A percentile compares a stretch with the other conserved stretches of the same genome.
These are phyloP conservation scores for Ogataea polymorpha DNA, from an alignment of 805 yeast genomes.

Conservation along the genomic window DNA sequence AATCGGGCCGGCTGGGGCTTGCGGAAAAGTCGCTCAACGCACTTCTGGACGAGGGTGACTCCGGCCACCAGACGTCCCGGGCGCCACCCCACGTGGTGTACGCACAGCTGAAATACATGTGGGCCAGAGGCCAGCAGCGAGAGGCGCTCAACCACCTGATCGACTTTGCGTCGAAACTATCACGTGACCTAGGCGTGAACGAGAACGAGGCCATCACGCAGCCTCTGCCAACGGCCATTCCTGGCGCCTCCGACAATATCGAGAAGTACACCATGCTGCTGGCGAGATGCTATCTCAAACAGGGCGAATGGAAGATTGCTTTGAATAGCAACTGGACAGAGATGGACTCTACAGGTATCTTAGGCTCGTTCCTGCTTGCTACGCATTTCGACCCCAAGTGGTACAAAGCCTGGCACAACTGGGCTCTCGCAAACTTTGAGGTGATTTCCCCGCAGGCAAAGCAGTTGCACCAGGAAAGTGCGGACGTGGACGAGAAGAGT, in stretches of 20 bases:
- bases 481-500: conserved; percentile 29
- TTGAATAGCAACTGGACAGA: conserved; percentile 77
- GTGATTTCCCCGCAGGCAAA: conserved; percentile 64
- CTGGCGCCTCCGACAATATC: conserved; percentile 71
- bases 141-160: conserved; percentile 85
- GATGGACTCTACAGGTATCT: conserved; percentile 68
- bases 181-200: conserved; percentile 81
- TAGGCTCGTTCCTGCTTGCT: conserved; percentile 89
- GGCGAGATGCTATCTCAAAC: conserved; percentile 93
- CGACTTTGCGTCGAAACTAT: conserved; percentile 88
- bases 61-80: conserved; percentile 45
- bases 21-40: conserved; percentile 89
- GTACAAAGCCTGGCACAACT: conserved; percentile 99
- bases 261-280: conserved; percentile 79
- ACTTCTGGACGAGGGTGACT: conserved; percentile 63
- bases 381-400: conserved; percentile 90
- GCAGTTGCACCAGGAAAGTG: conserved; percentile 16
- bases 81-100: conserved; percentile 97
- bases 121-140: conserved; percentile 89
- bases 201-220: conserved; percentile 86
- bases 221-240: conserved; percentile 71
- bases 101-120: conserved; percentile 93
- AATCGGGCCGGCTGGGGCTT: conserved; percentile 85
- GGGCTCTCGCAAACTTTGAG: conserved; percentile 98
- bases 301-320: conserved; percentile 97